A percentile compares a stretch with the other conserved stretches of the same genome.
Conservation (phyloP, 1,139 yeast species). For the Geotrichum fermentans region DNA sequence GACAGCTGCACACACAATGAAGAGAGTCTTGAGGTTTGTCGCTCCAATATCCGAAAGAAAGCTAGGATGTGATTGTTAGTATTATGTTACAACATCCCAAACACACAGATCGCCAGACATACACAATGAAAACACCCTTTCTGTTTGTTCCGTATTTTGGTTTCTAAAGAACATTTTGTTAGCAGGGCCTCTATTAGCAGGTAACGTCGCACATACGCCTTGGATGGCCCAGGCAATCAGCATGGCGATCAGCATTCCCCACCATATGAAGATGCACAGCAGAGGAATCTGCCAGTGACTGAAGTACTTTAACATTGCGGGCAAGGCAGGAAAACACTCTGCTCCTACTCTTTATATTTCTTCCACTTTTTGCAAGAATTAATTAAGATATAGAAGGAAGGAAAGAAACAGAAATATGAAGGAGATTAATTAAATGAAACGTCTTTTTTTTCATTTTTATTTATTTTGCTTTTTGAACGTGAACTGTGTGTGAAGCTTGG, state of each 20-base stretch:
- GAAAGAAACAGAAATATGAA: no score
- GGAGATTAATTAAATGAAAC: no score
- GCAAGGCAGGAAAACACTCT: no score
- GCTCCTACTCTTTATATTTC: no score
- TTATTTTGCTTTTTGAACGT: no score
- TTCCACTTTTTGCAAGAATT: no score
- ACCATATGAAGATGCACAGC: conserved; percentile 56
- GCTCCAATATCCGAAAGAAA: conserved; percentile 86
- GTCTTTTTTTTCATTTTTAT: no score
- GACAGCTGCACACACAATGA: conserved; percentile 71
- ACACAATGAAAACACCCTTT: conserved; percentile 15
- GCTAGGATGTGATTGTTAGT: conserved; percentile 27
- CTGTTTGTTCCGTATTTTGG: conserved; percentile 15
- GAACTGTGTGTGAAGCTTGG: no score
- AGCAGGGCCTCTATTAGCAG: background rate
- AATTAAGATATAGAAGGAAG: no score
- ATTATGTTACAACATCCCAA: conserved; percentile 56
- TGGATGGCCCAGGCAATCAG: conserved; percentile 68
- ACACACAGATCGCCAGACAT: conserved; percentile 56
- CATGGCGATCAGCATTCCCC: conserved; percentile 74
- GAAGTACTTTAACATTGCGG: conserved; percentile 16
- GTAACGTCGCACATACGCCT: conserved; percentile 41
- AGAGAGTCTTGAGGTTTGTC: conserved; percentile 73
- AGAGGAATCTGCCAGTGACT: conserved; percentile 50
- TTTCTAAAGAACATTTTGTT: background rate